Conservation (phyloP, 1,139 yeast genomes). For the Yamadazyma taylorii region DNA sequence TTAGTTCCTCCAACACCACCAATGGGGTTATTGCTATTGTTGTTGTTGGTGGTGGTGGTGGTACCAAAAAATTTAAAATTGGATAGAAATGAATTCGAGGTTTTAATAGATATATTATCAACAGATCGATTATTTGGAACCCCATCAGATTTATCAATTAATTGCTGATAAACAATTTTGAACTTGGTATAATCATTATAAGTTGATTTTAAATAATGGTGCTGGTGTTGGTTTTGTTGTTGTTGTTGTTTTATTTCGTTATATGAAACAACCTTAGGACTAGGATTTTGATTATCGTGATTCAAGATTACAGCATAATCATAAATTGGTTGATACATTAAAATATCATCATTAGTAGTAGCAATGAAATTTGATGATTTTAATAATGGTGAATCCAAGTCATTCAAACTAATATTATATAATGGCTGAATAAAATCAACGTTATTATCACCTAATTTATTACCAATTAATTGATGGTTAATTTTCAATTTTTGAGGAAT, state of each 20-base stretch:
- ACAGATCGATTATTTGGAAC: constrained; percentile 14
- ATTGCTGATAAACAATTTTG: constrained; percentile 31
- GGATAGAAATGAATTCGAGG: constrained; percentile 20
- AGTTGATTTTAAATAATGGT: constrained; percentile 28
- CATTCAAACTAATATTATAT: constrained; percentile 66
- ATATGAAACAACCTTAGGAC: constrained; percentile 13
- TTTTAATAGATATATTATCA: constrained; percentile 27
- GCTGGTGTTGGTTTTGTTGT: no score
- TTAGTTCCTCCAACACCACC: no score
- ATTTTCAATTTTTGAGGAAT: constrained; percentile 26
- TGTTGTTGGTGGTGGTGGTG: constrained; percentile 4
- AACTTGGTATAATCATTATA: constrained; percentile 40
- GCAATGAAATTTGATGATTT: constrained; percentile 33
- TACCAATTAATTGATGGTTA: constrained; percentile 13
- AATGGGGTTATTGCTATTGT: not conserved
- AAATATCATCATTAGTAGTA: constrained; percentile 69
- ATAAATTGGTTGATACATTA: constrained; percentile 58
- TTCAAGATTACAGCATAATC: constrained; percentile 46
- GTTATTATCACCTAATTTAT: constrained; percentile 14
- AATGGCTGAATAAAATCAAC: constrained; percentile 45
- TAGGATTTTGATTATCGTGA: constrained; percentile 18
- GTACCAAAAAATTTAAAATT: constrained; percentile 12
- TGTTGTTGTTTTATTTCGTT: constrained; percentile 11
- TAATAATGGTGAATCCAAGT: constrained; percentile 29
- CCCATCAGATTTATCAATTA: constrained; percentile 18